These are phyloP conservation scores for Aspergillus sp. DNA, from an alignment of 2,329 filamentous ascomycete genomes.

Conservation along the genomic window DNA sequence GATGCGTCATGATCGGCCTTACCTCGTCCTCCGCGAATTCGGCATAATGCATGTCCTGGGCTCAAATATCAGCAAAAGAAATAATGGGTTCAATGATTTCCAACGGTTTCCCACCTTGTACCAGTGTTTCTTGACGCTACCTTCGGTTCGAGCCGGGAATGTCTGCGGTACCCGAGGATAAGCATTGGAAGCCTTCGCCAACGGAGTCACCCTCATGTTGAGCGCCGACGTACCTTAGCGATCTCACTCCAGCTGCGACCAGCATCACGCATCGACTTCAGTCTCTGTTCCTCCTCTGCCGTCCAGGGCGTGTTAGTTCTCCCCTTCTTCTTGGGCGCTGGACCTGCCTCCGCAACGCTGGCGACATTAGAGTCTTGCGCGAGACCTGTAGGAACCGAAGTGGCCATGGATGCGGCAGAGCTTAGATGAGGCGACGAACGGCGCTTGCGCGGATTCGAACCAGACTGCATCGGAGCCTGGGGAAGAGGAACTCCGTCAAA, in stretches of 20 bases:
- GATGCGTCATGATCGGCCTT: neutral
- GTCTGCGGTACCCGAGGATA: conserved; percentile 49
- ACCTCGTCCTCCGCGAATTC: conserved; percentile 93
- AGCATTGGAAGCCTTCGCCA: neutral
- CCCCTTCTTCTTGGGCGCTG: conserved; percentile 65
- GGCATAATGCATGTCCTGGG: conserved; percentile 95
- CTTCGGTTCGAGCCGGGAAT: conserved; percentile 88
- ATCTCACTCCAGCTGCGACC: conserved; percentile 97
- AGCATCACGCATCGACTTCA: conserved; percentile 90
- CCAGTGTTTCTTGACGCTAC: conserved; percentile 99
- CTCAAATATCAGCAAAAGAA: conserved; percentile 16
- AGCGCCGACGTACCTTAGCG: conserved; percentile 63
- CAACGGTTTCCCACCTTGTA: conserved; percentile 66
- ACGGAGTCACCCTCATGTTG: neutral
- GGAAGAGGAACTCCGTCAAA: conserved; percentile 38
- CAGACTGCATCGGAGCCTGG: conserved; percentile 22
- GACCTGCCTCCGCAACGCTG: conserved; percentile 17
- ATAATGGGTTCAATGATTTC: neutral
- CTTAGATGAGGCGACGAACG: conserved; percentile 34
- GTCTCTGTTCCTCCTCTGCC: conserved; percentile 79
- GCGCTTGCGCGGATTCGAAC: conserved; percentile 39
- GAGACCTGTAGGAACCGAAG: conserved; percentile 25
- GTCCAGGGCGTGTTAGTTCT: conserved; percentile 99
- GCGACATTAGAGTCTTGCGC: conserved; percentile 21
- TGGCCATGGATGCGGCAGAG: conserved; percentile 31